phyloP scores from a whole-genome alignment of 495 filamentous ascomycete species.

The Penicillium parvum region DNA sequence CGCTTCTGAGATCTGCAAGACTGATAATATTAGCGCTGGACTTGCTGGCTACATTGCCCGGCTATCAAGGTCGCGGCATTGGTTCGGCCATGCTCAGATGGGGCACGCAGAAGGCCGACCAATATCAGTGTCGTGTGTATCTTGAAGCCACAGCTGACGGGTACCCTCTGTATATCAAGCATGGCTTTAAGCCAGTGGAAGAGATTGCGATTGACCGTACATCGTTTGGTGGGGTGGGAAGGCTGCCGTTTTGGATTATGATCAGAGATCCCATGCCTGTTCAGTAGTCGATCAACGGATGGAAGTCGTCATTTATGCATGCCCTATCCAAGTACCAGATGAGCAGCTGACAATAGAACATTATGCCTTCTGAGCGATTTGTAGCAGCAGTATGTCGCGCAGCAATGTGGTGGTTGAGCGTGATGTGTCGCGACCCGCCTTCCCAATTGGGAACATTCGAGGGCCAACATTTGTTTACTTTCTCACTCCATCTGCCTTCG shows the following conservation, averaged over 20 bases:
- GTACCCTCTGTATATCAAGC: constrained; percentile 47
- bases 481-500: too few relatives aligned
- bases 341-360: too few relatives aligned
- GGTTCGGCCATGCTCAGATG: constrained; percentile 45
- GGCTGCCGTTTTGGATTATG: constrained; percentile 18
- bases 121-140: constrained; percentile 41
- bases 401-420: too few relatives aligned
- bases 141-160: constrained; percentile 52
- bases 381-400: too few relatives aligned
- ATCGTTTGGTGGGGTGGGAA: constrained; percentile 20
- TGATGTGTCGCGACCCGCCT: too few relatives aligned
- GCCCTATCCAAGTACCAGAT: too few relatives aligned
- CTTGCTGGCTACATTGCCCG: constrained; percentile 41
- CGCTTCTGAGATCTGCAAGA: background rate
- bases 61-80: constrained; percentile 47
- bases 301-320: too few relatives aligned
- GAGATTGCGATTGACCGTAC: constrained; percentile 29
- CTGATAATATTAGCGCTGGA: constrained; percentile 30
- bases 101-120: constrained; percentile 48
- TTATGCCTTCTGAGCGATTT: too few relatives aligned
- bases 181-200: constrained; percentile 48
- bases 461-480: too few relatives aligned
- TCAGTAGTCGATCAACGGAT: background rate
- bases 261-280: constrained; percentile 20
- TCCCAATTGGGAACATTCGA: too few relatives aligned